Evolutionary conservation across 2,329 filamentous ascomycete genomes (phyloP).

Genomic region (Paramyrothecium roridum): DNA sequence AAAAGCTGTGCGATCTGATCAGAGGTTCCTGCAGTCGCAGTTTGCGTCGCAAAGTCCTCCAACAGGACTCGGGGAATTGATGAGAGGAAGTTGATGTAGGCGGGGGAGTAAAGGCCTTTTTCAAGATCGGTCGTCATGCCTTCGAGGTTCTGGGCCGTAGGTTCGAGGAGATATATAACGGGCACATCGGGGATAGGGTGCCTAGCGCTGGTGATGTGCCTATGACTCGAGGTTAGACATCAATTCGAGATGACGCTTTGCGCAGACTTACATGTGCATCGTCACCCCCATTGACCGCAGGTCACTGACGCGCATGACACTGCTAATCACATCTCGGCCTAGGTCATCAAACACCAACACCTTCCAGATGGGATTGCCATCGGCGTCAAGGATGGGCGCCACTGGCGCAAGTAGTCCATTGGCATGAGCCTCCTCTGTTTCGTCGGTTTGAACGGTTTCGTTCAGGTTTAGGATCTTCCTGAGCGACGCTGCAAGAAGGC

Average conservation of each 20-base stretch:
- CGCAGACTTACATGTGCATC: conserved; percentile 73
- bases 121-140: conserved; percentile 82
- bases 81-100: conserved; percentile 95
- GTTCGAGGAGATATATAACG: conserved; percentile 94
- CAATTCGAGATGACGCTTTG: not conserved
- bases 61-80: conserved; percentile 86
- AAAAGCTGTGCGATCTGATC: conserved; percentile 90
- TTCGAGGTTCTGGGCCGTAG: conserved; percentile 75
- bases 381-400: conserved; percentile 77
- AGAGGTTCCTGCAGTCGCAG: conserved; percentile 77
- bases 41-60: conserved; percentile 91
- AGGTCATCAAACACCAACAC: conserved; percentile 91
- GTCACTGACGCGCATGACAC: conserved; percentile 90
- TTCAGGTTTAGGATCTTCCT: conserved; percentile 97
- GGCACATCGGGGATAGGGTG: conserved; percentile 95
- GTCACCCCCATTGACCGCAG: conserved; percentile 92
- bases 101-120: conserved; percentile 84
- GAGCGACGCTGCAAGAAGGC: conserved; percentile 65
- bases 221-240: conserved; percentile 25
- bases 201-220: conserved; percentile 76
- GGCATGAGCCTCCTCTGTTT: conserved; percentile 59
- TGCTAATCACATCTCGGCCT: conserved; percentile 94
- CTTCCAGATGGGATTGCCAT: conserved; percentile 96
- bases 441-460: conserved; percentile 59
- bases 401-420: conserved; percentile 65